These are phyloP conservation scores for Xylaria palmicola DNA, from an alignment of 495 filamentous ascomycete genomes.

Conservation along the genomic window DNA sequence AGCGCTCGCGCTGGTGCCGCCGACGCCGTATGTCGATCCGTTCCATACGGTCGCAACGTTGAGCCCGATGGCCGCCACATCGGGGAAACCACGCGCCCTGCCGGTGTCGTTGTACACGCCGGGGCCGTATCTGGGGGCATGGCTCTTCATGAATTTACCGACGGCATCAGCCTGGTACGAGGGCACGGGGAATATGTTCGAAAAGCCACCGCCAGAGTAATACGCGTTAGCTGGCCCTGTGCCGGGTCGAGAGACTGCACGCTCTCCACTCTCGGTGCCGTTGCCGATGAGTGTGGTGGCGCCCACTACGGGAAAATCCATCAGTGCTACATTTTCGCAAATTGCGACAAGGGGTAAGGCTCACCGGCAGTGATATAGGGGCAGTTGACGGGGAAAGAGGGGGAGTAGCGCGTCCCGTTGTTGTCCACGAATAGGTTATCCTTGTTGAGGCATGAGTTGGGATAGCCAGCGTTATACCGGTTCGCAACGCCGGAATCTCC, in stretches of 20 bases:
- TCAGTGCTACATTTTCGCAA: constrained; percentile 38
- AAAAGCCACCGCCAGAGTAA: constrained; percentile 68
- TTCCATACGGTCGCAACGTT: constrained; percentile 52
- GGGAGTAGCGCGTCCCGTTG: constrained; percentile 48
- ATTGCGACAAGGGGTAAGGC: constrained; percentile 59
- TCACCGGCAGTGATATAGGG: constrained; percentile 67
- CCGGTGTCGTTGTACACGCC: constrained; percentile 50
- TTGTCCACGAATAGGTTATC: constrained; percentile 20
- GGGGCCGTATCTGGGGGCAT: constrained; percentile 44
- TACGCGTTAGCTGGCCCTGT: constrained; percentile 49
- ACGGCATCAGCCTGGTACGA: constrained; percentile 62
- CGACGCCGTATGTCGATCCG: constrained; percentile 47
- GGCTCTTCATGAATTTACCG: constrained; percentile 49
- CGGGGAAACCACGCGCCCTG: constrained; percentile 57
- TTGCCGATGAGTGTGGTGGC: constrained; percentile 20
- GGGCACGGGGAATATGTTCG: constrained; percentile 61
- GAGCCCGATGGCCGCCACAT: constrained; percentile 59
- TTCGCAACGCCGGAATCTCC: constrained; percentile 72
- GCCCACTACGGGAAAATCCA: constrained; percentile 14
- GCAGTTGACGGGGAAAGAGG: constrained; percentile 70
- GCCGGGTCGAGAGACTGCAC: constrained; percentile 35
- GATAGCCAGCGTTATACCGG: constrained; percentile 60
- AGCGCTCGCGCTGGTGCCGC: constrained; percentile 36
- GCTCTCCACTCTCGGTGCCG: constrained; percentile 38
- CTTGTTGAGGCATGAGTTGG: constrained; percentile 41